phyloP scores from a whole-genome alignment of 2,329 filamentous ascomycete species.

The Apiospora malaysiana region DNA sequence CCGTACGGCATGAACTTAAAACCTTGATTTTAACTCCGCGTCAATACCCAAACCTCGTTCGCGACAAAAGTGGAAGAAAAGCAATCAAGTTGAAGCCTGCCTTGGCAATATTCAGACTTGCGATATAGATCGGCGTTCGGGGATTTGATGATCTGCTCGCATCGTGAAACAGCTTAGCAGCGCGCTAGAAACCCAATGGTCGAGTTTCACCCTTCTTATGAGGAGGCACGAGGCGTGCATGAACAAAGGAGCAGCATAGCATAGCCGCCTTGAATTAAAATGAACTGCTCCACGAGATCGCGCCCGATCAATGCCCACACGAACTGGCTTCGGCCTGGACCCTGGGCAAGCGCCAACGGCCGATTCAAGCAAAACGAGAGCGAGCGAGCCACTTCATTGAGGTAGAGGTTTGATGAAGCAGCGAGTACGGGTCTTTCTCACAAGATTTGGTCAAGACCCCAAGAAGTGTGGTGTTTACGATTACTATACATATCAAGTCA shows the following conservation, averaged over 20 bases:
- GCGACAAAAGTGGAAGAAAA: not conserved
- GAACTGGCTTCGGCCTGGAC: not conserved
- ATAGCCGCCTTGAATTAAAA: not conserved
- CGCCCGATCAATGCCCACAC: constrained; percentile 1
- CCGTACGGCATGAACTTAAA: not conserved
- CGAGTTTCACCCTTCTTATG: not conserved
- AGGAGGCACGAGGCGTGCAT: not conserved
- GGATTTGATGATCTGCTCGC: not conserved
- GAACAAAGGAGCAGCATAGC: not conserved
- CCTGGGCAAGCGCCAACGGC: no score
- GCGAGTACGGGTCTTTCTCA: not conserved
- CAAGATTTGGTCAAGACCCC: not conserved
- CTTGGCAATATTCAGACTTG: not conserved
- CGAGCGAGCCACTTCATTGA: not conserved
- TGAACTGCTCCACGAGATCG: not conserved
- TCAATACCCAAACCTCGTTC: not conserved
- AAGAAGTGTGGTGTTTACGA: not conserved
- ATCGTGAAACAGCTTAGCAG: constrained; percentile 3
- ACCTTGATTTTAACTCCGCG: not conserved
- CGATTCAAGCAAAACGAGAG: not conserved
- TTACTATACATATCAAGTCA: not conserved
- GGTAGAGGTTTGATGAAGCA: not conserved
- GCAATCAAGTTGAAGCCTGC: no score
- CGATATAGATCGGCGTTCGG: not conserved
- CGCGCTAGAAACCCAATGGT: not conserved